These are phyloP conservation scores for Suillus alpinus DNA, from an alignment of 768 basidiomycete genomes.

Conservation along the genomic window DNA sequence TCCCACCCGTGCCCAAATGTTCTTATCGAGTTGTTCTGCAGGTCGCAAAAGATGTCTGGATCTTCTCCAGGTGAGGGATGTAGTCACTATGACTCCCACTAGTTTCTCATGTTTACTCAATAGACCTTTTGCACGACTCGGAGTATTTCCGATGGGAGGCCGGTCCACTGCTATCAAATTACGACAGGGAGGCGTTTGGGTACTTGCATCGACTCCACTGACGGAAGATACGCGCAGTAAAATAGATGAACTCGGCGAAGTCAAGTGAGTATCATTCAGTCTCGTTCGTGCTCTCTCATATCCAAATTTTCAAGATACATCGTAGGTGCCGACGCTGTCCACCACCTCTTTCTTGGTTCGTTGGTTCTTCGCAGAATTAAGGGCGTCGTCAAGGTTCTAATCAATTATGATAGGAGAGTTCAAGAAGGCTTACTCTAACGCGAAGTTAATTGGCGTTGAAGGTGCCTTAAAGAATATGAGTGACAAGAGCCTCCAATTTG, in stretches of 20 bases:
- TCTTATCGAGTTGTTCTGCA: constrained; percentile 13
- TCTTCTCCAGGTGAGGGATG: constrained; percentile 53
- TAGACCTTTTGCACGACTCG: constrained; percentile 68
- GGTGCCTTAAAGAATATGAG: constrained; percentile 49
- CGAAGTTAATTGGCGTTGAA: constrained; percentile 68
- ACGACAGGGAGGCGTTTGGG: constrained; percentile 67
- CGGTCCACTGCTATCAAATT: constrained; percentile 80
- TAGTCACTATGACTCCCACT: constrained; percentile 5
- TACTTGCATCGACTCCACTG: constrained; percentile 78
- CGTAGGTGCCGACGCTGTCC: constrained; percentile 54
- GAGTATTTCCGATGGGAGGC: constrained; percentile 74
- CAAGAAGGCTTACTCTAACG: constrained; percentile 67
- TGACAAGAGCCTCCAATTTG: constrained; percentile 53
- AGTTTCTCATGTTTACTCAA: neutral
- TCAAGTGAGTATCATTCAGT: constrained; percentile 45
- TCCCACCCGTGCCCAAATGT: neutral
- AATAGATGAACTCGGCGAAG: constrained; percentile 62
- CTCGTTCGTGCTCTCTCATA: constrained; percentile 5
- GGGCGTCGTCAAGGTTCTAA: constrained; percentile 19
- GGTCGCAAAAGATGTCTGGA: constrained; percentile 58
- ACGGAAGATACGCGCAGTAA: constrained; percentile 61
- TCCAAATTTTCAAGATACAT: constrained; percentile 43
- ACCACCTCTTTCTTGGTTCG: constrained; percentile 58
- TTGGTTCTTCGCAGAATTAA: constrained; percentile 12
- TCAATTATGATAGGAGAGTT: constrained; percentile 45